Percentiles rank a stretch among this genome's conserved stretches.
Conservation (phyloP, 371 early-diverging fungal genomes). For the Zancudomyces culisetae region DNA sequence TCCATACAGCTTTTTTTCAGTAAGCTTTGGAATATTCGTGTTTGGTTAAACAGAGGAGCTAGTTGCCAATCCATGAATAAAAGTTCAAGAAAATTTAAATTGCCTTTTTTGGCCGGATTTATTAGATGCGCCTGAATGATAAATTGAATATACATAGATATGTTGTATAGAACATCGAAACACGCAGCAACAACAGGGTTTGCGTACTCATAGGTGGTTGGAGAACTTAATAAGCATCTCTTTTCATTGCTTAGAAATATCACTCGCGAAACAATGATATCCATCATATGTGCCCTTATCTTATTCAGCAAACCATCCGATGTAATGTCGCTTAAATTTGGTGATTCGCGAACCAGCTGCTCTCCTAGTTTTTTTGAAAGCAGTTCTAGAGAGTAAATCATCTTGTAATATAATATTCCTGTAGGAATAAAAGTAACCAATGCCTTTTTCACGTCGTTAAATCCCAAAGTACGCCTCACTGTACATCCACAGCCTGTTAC, state of each 20-base stretch:
- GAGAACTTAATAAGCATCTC: neutral
- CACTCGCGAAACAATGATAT: neutral
- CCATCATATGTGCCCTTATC: neutral
- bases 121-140: too few relatives aligned
- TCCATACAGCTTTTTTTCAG: too few relatives aligned
- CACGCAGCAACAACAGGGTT: neutral
- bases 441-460: neutral
- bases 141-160: neutral
- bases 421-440: neutral
- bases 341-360: neutral
- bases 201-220: neutral
- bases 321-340: neutral
- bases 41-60: too few relatives aligned
- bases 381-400: neutral
- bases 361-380: neutral
- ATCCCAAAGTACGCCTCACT: neutral
- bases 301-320: neutral
- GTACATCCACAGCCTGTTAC: neutral
- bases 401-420: neutral
- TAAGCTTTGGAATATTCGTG: too few relatives aligned
- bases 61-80: too few relatives aligned
- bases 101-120: too few relatives aligned
- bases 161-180: neutral
- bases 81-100: too few relatives aligned
- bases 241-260: neutral